phyloP scores from a whole-genome alignment of 495 filamentous ascomycete species.

The Hypoxylon lienhwacheense region DNA sequence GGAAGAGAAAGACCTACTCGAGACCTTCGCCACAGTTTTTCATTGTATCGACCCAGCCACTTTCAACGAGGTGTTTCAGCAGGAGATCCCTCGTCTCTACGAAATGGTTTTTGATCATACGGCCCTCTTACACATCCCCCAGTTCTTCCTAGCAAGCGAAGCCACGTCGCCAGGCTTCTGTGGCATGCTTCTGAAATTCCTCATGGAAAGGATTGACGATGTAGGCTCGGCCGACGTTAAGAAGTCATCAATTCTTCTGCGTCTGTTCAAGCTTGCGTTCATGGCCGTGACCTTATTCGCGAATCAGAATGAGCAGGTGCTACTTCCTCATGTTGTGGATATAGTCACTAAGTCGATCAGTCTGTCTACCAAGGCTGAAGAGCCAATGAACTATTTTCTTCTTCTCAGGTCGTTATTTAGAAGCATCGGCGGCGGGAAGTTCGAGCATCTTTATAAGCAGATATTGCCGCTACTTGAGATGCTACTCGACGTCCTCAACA shows the following conservation, averaged over 20 bases:
- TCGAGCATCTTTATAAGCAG: conserved; percentile 97
- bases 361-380: conserved; percentile 90
- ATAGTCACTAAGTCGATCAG: conserved; percentile 96
- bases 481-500: conserved; percentile 95
- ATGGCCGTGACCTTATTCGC: conserved; percentile 99
- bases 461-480: conserved; percentile 95
- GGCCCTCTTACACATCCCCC: conserved; percentile 88
- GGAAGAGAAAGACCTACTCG: conserved; percentile 96
- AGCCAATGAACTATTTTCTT: conserved; percentile 98
- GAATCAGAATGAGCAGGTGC: conserved; percentile 88
- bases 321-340: conserved; percentile 92
- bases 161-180: conserved; percentile 96
- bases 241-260: conserved; percentile 86
- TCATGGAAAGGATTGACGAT: conserved; percentile 95
- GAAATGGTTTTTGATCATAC: conserved; percentile 98
- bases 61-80: conserved; percentile 97
- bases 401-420: conserved; percentile 89
- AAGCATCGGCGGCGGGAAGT: conserved; percentile 95
- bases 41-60: conserved; percentile 98
- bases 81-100: conserved; percentile 93
- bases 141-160: conserved; percentile 97
- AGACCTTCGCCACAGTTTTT: conserved; percentile 97
- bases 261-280: conserved; percentile 97
- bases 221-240: conserved; percentile 89
- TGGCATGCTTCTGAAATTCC: conserved; percentile 93